A percentile compares a stretch with the other conserved stretches of the same genome.
phyloP scores from a whole-genome alignment of 2,329 filamentous ascomycete species.

The Aspergillus floridensis region DNA sequence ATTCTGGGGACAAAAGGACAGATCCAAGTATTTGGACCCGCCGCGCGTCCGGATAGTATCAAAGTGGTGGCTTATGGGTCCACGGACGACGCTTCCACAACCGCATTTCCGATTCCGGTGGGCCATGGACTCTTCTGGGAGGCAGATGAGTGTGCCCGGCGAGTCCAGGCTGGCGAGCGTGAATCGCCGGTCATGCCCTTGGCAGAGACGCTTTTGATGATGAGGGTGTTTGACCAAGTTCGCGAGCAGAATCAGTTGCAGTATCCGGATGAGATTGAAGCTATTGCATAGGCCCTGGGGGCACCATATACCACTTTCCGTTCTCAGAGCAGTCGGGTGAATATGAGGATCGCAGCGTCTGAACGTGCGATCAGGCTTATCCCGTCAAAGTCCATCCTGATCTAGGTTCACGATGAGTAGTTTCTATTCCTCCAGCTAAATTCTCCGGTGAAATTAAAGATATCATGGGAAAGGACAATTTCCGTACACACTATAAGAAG shows the following conservation, averaged over 20 bases:
- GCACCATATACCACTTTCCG: no score
- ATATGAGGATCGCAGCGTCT: no score
- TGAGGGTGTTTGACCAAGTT: slow-evolving; percentile 69
- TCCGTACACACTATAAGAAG: no score
- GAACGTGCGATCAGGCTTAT: no score
- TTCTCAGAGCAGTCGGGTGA: no score
- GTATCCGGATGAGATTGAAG: slow-evolving; percentile 50
- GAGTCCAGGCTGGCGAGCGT: slow-evolving; percentile 66
- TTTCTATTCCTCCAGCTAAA: no score
- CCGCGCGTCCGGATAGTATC: not conserved
- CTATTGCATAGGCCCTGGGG: not conserved
- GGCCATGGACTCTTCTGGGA: slow-evolving; percentile 76
- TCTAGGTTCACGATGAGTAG: no score
- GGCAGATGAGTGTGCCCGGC: slow-evolving; percentile 68
- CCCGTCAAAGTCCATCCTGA: no score
- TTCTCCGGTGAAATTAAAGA: no score
- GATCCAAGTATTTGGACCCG: slow-evolving; percentile 7
- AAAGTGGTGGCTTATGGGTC: not conserved
- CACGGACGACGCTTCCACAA: not conserved
- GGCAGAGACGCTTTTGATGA: slow-evolving; percentile 71
- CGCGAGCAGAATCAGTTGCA: slow-evolving; percentile 54
- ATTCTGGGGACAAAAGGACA: not conserved
- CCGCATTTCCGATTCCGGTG: not conserved
- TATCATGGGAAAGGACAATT: no score
- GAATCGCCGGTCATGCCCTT: slow-evolving; percentile 65